A percentile compares a stretch with the other conserved stretches of the same genome.
Evolutionary conservation across 352 stramenopile genomes (phyloP).

Genomic region (Phytophthora brassicae): DNA sequence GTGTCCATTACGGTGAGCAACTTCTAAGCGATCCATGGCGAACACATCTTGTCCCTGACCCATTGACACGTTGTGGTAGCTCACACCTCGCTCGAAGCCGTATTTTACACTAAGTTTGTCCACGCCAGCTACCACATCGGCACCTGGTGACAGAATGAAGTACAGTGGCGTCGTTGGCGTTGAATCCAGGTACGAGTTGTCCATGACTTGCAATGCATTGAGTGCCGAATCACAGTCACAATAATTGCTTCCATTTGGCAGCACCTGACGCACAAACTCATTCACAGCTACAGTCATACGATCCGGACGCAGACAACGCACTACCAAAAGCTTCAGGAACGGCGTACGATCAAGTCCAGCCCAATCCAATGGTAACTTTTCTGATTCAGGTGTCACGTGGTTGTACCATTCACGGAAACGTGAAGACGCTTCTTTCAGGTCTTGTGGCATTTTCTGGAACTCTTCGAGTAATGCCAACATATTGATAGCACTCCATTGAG

Average conservation of each 20-base stretch:
- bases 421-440: conserved; percentile 94
- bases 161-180: conserved; percentile 96
- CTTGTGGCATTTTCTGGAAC: conserved; percentile 96
- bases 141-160: conserved; percentile 96
- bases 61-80: conserved; percentile 98
- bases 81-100: conserved; percentile 94
- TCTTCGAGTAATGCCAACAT: conserved; percentile 93
- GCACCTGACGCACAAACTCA: conserved; percentile 93
- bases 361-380: conserved; percentile 98
- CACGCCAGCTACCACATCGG: conserved; percentile 95
- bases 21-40: conserved; percentile 94
- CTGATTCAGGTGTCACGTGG: conserved; percentile 92
- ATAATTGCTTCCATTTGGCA: conserved; percentile 94
- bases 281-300: conserved; percentile 94
- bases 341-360: conserved; percentile 93
- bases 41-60: conserved; percentile 96
- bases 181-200: conserved; percentile 94
- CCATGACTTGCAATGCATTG: conserved; percentile 95
- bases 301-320: conserved; percentile 93
- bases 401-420: conserved; percentile 99
- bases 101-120: conserved; percentile 95
- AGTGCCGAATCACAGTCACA: conserved; percentile 96
- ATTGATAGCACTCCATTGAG: conserved; percentile 91
- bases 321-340: conserved; percentile 96
- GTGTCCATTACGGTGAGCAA: conserved; percentile 94